These are phyloP conservation scores for Pholiota conissans DNA, from an alignment of 768 basidiomycete genomes.

Conservation along the genomic window DNA sequence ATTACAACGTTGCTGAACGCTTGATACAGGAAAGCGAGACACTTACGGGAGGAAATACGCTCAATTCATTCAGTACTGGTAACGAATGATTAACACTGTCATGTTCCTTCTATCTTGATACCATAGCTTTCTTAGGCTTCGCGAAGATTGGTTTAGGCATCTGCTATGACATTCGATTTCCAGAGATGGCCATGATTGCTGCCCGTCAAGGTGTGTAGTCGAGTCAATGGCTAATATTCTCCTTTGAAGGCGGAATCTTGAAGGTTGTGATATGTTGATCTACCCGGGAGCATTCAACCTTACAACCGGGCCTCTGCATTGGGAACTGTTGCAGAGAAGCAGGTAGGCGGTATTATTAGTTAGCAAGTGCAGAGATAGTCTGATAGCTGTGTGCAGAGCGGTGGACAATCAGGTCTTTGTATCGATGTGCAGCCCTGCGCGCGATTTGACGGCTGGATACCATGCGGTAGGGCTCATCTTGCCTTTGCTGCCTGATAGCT, in stretches of 20 bases:
- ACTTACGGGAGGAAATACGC: slow-evolving; percentile 69
- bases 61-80: slow-evolving; percentile 91
- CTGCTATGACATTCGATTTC: slow-evolving; percentile 95
- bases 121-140: slow-evolving; percentile 72
- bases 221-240: background rate
- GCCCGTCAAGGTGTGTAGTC: slow-evolving; percentile 71
- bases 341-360: slow-evolving; percentile 51
- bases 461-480: slow-evolving; percentile 66
- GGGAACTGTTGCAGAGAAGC: slow-evolving; percentile 88
- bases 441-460: slow-evolving; percentile 78
- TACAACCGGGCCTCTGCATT: slow-evolving; percentile 94
- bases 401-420: slow-evolving; percentile 97
- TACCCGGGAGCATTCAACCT: slow-evolving; percentile 96
- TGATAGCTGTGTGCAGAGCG: slow-evolving; percentile 54
- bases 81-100: background rate
- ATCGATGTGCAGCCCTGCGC: slow-evolving; percentile 93
- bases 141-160: slow-evolving; percentile 96
- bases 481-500: background rate
- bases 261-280: slow-evolving; percentile 84
- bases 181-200: slow-evolving; percentile 89
- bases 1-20: background rate
- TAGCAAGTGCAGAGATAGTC: background rate
- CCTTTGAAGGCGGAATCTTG: background rate
- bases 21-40: slow-evolving; percentile 79
- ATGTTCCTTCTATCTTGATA: background rate